Evolutionary conservation across 306 rosid genomes (phyloP).

Genomic region (Gillenia trifoliata): DNA sequence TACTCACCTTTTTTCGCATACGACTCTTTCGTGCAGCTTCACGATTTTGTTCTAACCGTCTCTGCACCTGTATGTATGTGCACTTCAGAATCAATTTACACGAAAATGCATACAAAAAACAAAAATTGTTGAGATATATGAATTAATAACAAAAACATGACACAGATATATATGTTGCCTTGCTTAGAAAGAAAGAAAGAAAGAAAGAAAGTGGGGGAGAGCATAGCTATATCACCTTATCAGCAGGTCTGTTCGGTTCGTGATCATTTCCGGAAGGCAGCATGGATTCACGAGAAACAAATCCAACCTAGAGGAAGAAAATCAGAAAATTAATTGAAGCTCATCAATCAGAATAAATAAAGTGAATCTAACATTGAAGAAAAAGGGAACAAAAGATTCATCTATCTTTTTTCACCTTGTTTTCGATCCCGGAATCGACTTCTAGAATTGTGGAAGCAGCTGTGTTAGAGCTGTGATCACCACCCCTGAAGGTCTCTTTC

Average conservation of each 20-base stretch:
- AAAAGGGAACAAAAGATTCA: neutral
- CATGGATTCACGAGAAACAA: conserved; percentile 44
- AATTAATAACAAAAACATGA: neutral
- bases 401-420: conserved; percentile 36
- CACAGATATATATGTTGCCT: neutral
- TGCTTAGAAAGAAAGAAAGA: neutral
- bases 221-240: conserved; percentile 49
- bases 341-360: neutral
- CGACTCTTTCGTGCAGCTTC: conserved; percentile 89
- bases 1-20: conserved; percentile 62
- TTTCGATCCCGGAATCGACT: conserved; percentile 40
- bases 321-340: conserved; percentile 14
- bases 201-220: neutral
- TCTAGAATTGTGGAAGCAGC: conserved; percentile 42
- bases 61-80: conserved; percentile 34
- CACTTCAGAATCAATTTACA: conserved; percentile 1
- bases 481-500: conserved; percentile 54
- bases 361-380: neutral
- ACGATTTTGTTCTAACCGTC: conserved; percentile 85
- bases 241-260: conserved; percentile 43
- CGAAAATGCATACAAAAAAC: neutral
- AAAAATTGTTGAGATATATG: neutral
- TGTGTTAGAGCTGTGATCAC: conserved; percentile 38
- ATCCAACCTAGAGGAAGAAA: conserved; percentile 42
- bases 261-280: conserved; percentile 50